Percentiles rank a stretch among this genome's conserved stretches.
Evolutionary conservation across 208 protist genomes (phyloP).

Genomic region (Crithidia expoeki): DNA sequence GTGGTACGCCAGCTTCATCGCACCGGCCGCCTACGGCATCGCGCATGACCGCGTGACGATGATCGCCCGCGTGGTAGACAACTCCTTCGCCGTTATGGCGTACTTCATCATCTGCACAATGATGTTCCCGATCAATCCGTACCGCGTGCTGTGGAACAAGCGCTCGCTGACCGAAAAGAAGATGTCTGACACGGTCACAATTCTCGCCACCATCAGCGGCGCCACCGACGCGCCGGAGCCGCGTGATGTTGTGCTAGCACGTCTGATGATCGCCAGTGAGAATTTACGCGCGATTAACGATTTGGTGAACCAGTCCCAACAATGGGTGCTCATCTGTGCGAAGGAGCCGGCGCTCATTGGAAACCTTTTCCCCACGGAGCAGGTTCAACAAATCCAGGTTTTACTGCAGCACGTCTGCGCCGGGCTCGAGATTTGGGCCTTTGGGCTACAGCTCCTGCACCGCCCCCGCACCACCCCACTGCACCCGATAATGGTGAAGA

Average conservation of each 20-base stretch:
- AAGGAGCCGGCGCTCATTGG: constrained; percentile 56
- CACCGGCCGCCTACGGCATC: constrained; percentile 46
- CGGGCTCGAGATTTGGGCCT: constrained; percentile 50
- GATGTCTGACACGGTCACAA: constrained; percentile 50
- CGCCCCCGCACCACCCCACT: constrained; percentile 32
- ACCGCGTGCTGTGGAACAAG: constrained; percentile 61
- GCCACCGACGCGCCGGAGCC: constrained; percentile 13
- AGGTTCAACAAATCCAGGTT: constrained; percentile 38
- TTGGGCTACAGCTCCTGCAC: constrained; percentile 55
- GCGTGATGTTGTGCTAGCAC: constrained; percentile 25
- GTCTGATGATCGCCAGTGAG: constrained; percentile 23
- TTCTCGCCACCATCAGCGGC: constrained; percentile 32
- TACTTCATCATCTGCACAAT: constrained; percentile 64
- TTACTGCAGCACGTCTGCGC: constrained; percentile 43
- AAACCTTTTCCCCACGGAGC: constrained; percentile 40
- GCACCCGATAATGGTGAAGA: constrained; percentile 35
- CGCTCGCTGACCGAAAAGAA: constrained; percentile 36
- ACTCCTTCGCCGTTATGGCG: constrained; percentile 51
- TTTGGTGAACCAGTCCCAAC: constrained; percentile 23
- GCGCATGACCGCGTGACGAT: constrained; percentile 32
- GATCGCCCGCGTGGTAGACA: constrained; percentile 53
- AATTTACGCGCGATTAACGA: constrained; percentile 19
- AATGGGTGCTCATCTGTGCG: constrained; percentile 34
- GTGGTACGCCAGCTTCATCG: constrained; percentile 53
- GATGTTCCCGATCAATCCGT: constrained; percentile 64